Evolutionary conservation across 2,329 filamentous ascomycete species (phyloP), one percentile per base, ranked within the genome.

Genomic region (Cladosporium austrohemisphaericum): DNA sequence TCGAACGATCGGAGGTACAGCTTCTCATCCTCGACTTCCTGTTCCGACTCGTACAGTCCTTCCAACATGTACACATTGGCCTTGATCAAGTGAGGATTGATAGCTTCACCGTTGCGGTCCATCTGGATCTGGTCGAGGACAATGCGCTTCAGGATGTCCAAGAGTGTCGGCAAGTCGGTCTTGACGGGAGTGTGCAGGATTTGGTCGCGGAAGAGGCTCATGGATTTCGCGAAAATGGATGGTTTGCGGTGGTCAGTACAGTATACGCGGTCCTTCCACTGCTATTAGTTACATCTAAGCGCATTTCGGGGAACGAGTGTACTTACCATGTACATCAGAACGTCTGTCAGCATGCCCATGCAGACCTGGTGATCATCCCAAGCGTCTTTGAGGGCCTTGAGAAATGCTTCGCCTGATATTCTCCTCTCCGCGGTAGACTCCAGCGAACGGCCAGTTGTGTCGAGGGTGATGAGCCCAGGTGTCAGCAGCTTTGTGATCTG

Each of bases 331-430:
- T 95, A 47, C 90, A 97, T 96, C 44, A 97, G 76, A 25, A 97
- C 89, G 67, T 97, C 93, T 3, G 91, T 90, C 43, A 89, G 85
- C 92, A 97, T 97, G 64, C 89, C 90, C 88, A 95, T 95, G 36
- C 87, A 91, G 50, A 87, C 80, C 64, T 91, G 88, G 64, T 98
- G 91, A 55, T 94, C 86, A 53, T 90, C 82, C 89, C 91, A 98
- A 2, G 84, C 82, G 51, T 83, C 77, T 58, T 85, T 85, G 11
- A 97, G 68, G 0, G 82, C 85, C 49, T 80, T 81, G 51, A 98
- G 70, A 56, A 97, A 94, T 62, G 79, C 84, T 68, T 95, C 90
- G 40, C 91, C 91, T 28, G 86, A 85, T 35, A 85, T 79, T 38
- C 88, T 78, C 49, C 87, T 81, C 70, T 96, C 90, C 58, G 86